These are phyloP conservation scores for Scheffersomyces lignosus DNA, from an alignment of 805 yeast genomes.

Conservation along the genomic window DNA sequence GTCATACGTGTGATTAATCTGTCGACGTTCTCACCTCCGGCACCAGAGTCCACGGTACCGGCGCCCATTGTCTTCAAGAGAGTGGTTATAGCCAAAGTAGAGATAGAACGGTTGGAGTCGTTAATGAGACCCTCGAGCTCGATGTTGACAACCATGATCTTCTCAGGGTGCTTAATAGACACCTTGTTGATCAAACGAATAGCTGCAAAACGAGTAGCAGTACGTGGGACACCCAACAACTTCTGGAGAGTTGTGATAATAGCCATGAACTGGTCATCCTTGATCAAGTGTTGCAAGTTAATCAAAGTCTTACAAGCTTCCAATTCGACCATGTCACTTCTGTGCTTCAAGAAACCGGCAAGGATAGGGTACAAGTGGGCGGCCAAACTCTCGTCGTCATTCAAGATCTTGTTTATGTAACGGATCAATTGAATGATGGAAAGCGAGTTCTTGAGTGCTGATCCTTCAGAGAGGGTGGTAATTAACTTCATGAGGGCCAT, in stretches of 20 bases:
- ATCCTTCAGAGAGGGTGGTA: conserved; percentile 66
- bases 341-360: conserved; percentile 70
- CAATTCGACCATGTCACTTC: conserved; percentile 84
- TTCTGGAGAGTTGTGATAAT: conserved; percentile 76
- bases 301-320: conserved; percentile 85
- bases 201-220: conserved; percentile 89
- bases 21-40: conserved; percentile 68
- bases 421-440: conserved; percentile 86
- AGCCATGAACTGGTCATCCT: conserved; percentile 63
- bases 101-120: conserved; percentile 86
- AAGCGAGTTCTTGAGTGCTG: conserved; percentile 70
- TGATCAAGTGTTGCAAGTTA: conserved; percentile 50
- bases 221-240: conserved; percentile 82
- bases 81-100: conserved; percentile 96
- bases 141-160: conserved; percentile 71
- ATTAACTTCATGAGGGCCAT: conserved; percentile 92
- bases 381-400: conserved; percentile 67
- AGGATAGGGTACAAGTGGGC: conserved; percentile 63
- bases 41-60: conserved; percentile 37
- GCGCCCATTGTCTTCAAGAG: conserved; percentile 92
- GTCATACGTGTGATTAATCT: conserved; percentile 84
- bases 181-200: conserved; percentile 84
- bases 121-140: conserved; percentile 86
- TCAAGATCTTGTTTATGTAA: conserved; percentile 68
- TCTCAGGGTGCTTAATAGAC: conserved; percentile 79